phyloP scores from a whole-genome alignment of 495 filamentous ascomycete species.

The Extremus antarcticus region DNA sequence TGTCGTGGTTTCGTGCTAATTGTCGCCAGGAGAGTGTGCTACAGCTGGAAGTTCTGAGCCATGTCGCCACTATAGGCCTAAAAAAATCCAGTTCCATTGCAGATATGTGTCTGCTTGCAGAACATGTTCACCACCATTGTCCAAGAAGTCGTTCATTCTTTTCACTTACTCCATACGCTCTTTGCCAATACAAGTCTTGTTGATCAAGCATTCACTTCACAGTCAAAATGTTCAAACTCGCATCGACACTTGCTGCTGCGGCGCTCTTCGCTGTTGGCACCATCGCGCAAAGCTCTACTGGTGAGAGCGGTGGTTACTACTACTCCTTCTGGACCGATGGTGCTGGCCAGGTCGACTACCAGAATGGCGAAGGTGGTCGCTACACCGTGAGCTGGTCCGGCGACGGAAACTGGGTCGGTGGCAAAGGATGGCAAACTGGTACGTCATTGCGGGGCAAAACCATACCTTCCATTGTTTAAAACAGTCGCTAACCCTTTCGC shows the following conservation, averaged over 20 bases:
- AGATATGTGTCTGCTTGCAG: neutral
- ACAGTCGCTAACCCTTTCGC: neutral
- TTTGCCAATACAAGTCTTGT: neutral
- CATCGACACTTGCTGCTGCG: neutral
- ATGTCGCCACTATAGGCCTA: no score
- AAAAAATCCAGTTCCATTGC: neutral
- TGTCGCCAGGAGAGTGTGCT: neutral
- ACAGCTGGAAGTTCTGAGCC: no score
- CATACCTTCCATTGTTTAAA: neutral
- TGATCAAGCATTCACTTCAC: neutral
- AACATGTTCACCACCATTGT: neutral
- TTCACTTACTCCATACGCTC: neutral
- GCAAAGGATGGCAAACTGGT: conserved; percentile 28
- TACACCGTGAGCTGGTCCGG: conserved; percentile 23
- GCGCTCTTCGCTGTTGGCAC: neutral
- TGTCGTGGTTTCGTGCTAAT: neutral
- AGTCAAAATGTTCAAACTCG: neutral
- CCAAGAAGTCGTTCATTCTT: neutral
- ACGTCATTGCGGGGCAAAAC: conserved; percentile 1
- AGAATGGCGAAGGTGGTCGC: conserved; percentile 20
- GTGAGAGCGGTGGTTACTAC: conserved; percentile 23
- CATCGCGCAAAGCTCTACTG: neutral
- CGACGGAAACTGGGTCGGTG: conserved; percentile 23
- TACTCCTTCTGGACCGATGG: conserved; percentile 27
- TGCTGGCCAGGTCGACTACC: conserved; percentile 19